Conservation (phyloP, 768 basidiomycete species). For the Dentipellis sp. region DNA sequence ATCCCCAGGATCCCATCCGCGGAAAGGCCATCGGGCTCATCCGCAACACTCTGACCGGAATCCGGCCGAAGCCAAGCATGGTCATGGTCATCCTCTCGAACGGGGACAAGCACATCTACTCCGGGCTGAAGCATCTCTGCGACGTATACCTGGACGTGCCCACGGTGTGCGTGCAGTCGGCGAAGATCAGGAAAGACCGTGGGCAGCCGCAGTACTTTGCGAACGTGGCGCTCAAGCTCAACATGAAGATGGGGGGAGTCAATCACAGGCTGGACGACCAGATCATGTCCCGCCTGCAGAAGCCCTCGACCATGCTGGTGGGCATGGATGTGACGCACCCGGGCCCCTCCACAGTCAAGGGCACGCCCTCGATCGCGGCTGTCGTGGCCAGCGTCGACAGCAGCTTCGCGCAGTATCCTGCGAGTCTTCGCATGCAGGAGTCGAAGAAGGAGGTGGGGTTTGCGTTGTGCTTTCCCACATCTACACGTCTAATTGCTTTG, state of each 20-base stretch:
- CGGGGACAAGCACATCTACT: constrained; percentile 38
- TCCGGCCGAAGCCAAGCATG: constrained; percentile 32
- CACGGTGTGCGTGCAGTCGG: constrained; percentile 66
- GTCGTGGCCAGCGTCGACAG: constrained; percentile 41
- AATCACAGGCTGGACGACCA: constrained; percentile 36
- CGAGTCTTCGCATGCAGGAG: constrained; percentile 38
- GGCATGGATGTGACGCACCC: constrained; percentile 72
- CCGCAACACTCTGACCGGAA: constrained; percentile 25
- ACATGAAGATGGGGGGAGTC: constrained; percentile 46
- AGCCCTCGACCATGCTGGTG: constrained; percentile 40
- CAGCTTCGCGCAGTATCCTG: constrained; percentile 40
- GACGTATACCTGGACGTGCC: constrained; percentile 40
- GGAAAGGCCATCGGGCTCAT: constrained; percentile 38
- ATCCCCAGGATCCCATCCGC: constrained; percentile 46
- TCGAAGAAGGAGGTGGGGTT: constrained; percentile 60
- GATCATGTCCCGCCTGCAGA: constrained; percentile 29
- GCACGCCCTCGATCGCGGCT: constrained; percentile 46
- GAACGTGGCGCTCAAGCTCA: constrained; percentile 46
- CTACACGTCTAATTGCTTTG: background rate
- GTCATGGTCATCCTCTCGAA: constrained; percentile 39
- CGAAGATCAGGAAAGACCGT: constrained; percentile 60
- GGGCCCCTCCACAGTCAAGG: constrained; percentile 55
- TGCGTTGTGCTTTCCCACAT: background rate
- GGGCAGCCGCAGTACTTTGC: constrained; percentile 46
- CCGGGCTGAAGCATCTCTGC: constrained; percentile 42